phyloP scores from a whole-genome alignment of 768 basidiomycete species.

The Suillus variegatus region DNA sequence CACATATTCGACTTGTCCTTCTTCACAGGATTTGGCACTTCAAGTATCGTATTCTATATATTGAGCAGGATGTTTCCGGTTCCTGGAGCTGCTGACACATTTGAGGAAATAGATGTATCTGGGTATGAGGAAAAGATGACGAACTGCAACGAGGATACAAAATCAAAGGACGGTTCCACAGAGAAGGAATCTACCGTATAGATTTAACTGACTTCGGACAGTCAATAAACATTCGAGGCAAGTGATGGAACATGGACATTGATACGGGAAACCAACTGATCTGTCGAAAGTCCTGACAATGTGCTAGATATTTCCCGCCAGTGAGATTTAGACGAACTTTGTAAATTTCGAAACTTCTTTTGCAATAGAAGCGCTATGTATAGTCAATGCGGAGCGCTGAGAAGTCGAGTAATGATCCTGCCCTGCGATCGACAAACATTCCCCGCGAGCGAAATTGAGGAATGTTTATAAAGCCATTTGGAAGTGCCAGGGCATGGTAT shows the following conservation, averaged over 20 bases:
- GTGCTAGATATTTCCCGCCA: no score
- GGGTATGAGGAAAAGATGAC: conserved; percentile 12
- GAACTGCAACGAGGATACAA: neutral
- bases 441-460: no score
- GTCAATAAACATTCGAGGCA: no score
- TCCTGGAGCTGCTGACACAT: conserved; percentile 43
- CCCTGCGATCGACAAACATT: no score
- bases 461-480: no score
- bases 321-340: no score
- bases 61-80: conserved; percentile 60
- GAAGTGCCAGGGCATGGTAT: neutral
- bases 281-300: neutral
- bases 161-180: neutral
- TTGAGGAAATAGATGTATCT: conserved; percentile 55
- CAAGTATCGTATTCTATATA: conserved; percentile 55
- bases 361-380: no score
- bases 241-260: no score
- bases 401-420: no score
- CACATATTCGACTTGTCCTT: conserved; percentile 72
- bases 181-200: conserved; percentile 1
- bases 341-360: no score
- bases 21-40: conserved; percentile 75
- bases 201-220: neutral
- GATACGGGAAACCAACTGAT: neutral
- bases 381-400: no score